Percentiles rank a stretch among this genome's conserved stretches.
These are phyloP conservation scores for Trametes sp. DNA, from an alignment of 1,284 basidiomycete genomes.

Conservation along the genomic window DNA sequence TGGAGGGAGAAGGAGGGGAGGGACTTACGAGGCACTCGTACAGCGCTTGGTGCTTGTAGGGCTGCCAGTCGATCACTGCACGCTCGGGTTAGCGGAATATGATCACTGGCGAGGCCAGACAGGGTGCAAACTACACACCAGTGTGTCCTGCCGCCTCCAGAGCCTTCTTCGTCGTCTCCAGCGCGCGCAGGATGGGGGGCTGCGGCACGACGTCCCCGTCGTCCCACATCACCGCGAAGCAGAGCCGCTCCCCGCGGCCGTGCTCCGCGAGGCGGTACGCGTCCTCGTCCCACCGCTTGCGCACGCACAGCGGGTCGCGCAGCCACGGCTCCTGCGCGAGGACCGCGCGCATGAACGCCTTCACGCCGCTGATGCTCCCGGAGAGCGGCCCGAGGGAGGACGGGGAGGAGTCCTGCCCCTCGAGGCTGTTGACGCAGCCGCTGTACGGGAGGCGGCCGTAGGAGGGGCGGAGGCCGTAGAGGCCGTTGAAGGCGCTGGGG, in stretches of 20 bases:
- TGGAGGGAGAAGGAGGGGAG: too few relatives aligned
- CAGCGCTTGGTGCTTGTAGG: slow-evolving; percentile 55
- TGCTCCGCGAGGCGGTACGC: slow-evolving; percentile 44
- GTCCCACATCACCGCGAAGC: slow-evolving; percentile 52
- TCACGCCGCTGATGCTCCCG: slow-evolving; percentile 30
- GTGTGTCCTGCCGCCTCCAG: slow-evolving; percentile 57
- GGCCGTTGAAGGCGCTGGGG: slow-evolving; percentile 81
- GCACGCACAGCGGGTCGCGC: slow-evolving; percentile 32
- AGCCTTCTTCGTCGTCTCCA: slow-evolving; percentile 52
- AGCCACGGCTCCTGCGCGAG: slow-evolving; percentile 32
- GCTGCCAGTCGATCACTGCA: slow-evolving; percentile 48
- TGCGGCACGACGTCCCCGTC: slow-evolving; percentile 55
- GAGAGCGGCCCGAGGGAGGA: slow-evolving; percentile 35
- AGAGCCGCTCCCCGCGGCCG: slow-evolving; percentile 49
- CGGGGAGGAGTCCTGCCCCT: slow-evolving; percentile 32
- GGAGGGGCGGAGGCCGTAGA: slow-evolving; percentile 82
- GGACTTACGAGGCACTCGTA: slow-evolving; percentile 60
- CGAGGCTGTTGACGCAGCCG: slow-evolving; percentile 33
- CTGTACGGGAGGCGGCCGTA: slow-evolving; percentile 31
- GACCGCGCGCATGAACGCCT: slow-evolving; percentile 32
- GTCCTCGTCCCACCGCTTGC: slow-evolving; percentile 36
- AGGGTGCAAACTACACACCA: too few relatives aligned
- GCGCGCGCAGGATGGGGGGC: slow-evolving; percentile 56
- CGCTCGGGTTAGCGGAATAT: too few relatives aligned
- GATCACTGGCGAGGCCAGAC: too few relatives aligned